Percentiles rank a stretch among this genome's conserved stretches.
Conservation (phyloP, 805 yeast species). For the Wickerhamiella vanderwaltii region DNA sequence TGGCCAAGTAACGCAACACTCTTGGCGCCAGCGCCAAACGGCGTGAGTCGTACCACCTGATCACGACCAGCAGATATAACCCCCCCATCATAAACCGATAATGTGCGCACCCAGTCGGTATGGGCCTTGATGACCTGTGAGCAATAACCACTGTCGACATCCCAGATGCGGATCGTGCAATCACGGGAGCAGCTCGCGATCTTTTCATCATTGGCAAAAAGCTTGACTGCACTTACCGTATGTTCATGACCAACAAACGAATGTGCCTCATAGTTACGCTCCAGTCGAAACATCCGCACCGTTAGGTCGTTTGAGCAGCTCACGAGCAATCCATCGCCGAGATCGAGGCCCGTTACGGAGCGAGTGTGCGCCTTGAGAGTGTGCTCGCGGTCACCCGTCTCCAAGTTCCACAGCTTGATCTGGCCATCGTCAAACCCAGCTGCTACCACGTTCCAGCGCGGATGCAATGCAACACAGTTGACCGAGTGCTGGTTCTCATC, state of each 20-base stretch:
- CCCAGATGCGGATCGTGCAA: conserved; percentile 74
- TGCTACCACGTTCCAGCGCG: conserved; percentile 50
- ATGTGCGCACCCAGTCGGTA: conserved; percentile 73
- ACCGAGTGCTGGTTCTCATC: conserved; percentile 50
- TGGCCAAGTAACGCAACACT: conserved; percentile 55
- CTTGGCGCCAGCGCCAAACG: conserved; percentile 46
- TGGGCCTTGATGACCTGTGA: conserved; percentile 60
- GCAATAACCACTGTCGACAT: conserved; percentile 53
- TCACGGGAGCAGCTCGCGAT: conserved; percentile 74
- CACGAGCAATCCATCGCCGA: conserved; percentile 41
- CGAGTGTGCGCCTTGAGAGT: conserved; percentile 68
- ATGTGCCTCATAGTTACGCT: conserved; percentile 28
- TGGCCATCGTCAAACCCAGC: conserved; percentile 64
- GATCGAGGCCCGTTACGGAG: conserved; percentile 44
- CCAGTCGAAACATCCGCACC: conserved; percentile 57
- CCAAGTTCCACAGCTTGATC: conserved; percentile 62
- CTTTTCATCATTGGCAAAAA: conserved; percentile 34
- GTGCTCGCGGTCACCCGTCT: conserved; percentile 46
- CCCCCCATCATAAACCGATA: conserved; percentile 30
- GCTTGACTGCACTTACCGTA: conserved; percentile 50
- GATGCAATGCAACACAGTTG: conserved; percentile 59
- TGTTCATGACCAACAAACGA: conserved; percentile 79
- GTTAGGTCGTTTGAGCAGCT: conserved; percentile 40
- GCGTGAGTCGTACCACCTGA: conserved; percentile 11
- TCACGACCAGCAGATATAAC: conserved; percentile 18